Evolutionary conservation across 148 eudicot genomes (phyloP), one percentile per base, ranked within the genome.

Genomic region (Oxyria digyna): DNA sequence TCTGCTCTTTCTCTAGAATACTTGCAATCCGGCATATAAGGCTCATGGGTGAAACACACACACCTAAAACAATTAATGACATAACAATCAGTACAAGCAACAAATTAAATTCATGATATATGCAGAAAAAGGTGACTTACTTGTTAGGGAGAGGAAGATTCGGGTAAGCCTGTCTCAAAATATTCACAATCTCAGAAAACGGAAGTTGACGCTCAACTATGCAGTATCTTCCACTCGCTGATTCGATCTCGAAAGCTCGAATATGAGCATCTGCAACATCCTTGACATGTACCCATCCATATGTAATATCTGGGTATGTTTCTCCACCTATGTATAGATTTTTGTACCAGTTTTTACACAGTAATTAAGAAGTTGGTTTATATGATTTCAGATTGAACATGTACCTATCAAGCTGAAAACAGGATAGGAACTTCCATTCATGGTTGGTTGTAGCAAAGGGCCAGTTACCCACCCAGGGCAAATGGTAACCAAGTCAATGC

Each of bases 201-300:
- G 7, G 42, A 9, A 9, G 11, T 3, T 40, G 11, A 9, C 8
- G 8, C 10, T 40, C 42, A 9, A 40, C 42, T 0, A 40, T 40
- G 11, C 8, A 40, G 42, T 40, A 40, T 6, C 42, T 40, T 9
- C 88, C 86, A 41, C 52, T 68, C 3, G 88, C 88, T 6, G 88
- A 82, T 57, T 80, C 76, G 31, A 75, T 74, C 74, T 87, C 91
- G 68, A 69, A 87, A 23, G 88, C 88, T 15, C 46, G 77, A 73
- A 87, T 81, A 74, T 87, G 91, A 46, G 91, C 88, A 40, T 33
- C 2, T 33, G 37, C 37, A 5, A 84, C 87, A 74, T 87, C 85
- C 73, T 81, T 79, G 20, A 84, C 88, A 45, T 84, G 75, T 13
- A 87, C 74, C 86, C 80, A 82, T 1, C 83, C 81, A 26, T 67